Evolutionary conservation across 345 rosid species (phyloP).

Genomic region (Salix suchowensis): DNA sequence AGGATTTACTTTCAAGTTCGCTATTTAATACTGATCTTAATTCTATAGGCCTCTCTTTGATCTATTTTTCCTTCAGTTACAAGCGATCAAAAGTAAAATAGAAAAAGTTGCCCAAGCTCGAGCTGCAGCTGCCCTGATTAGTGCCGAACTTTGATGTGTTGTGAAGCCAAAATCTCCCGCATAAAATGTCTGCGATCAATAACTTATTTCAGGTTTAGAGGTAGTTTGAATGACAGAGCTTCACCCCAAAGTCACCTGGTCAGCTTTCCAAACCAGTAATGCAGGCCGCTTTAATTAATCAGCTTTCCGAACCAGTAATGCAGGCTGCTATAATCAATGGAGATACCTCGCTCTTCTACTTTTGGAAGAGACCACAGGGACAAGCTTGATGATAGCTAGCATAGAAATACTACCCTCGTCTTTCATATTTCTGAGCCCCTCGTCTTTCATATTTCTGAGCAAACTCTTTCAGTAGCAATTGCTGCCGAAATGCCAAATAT

Average conservation of each 20-base stretch:
- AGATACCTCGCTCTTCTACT: conserved; percentile 1
- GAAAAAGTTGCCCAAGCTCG: not conserved
- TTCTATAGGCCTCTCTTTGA: too few species aligned
- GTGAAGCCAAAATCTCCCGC: not conserved
- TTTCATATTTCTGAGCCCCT: not conserved
- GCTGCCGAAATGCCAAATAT: conserved; percentile 79
- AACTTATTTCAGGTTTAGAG: not conserved
- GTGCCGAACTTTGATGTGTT: not conserved
- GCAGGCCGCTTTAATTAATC: too few species aligned
- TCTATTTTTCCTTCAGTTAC: too few species aligned
- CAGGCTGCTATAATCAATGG: not conserved
- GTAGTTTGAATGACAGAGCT: conserved; percentile 1
- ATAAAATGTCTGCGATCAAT: not conserved
- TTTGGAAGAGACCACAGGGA: not conserved
- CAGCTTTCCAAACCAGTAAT: not conserved
- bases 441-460: conserved; percentile 65
- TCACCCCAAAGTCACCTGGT: not conserved
- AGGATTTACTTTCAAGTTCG: too few species aligned
- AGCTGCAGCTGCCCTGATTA: conserved; percentile 13
- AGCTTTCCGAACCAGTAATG: not conserved
- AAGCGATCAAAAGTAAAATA: too few species aligned
- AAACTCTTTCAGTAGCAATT: conserved; percentile 59
- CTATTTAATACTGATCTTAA: too few species aligned
- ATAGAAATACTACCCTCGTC: conserved; percentile 1
- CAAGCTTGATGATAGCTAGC: not conserved